phyloP scores from a whole-genome alignment of 148 eudicot genomes.

The Chenopodium formosanum region DNA sequence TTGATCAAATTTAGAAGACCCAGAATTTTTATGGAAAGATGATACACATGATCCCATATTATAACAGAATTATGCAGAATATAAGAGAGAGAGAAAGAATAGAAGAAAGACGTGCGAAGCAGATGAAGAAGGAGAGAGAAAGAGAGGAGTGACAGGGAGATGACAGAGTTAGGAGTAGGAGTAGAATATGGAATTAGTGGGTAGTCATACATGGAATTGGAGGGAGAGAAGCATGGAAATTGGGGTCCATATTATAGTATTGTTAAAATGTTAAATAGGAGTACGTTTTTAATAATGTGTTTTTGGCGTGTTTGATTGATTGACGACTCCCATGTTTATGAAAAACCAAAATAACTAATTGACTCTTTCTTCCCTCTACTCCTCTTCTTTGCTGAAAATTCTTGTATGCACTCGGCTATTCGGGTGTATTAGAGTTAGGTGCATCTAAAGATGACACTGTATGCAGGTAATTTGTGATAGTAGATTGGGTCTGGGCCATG shows the following conservation, averaged over 20 bases:
- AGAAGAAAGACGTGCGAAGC: conserved; percentile 1
- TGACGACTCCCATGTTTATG: no score
- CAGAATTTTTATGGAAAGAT: conserved; percentile 15
- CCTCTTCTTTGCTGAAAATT: no score
- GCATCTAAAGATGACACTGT: no score
- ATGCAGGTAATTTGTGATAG: no score
- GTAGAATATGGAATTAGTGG: not conserved
- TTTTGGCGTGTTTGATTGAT: no score
- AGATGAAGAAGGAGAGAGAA: conserved; percentile 2
- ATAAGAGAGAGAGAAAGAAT: not conserved
- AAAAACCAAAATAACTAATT: no score
- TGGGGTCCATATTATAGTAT: not conserved
- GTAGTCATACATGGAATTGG: not conserved
- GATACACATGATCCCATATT: conserved; percentile 31
- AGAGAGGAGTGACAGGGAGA: not conserved
- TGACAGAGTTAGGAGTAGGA: not conserved
- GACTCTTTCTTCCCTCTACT: no score
- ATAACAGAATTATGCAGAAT: not conserved
- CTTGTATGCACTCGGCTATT: no score
- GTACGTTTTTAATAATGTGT: no score
- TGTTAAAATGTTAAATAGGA: no score
- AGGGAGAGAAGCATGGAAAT: not conserved
- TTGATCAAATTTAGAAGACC: conserved; percentile 20
- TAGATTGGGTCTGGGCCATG: no score
- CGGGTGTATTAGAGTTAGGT: no score